Evolutionary conservation across 805 yeast genomes (phyloP), one percentile per base, ranked within the genome.

Genomic region (Metschnikowia santaceciliae): DNA sequence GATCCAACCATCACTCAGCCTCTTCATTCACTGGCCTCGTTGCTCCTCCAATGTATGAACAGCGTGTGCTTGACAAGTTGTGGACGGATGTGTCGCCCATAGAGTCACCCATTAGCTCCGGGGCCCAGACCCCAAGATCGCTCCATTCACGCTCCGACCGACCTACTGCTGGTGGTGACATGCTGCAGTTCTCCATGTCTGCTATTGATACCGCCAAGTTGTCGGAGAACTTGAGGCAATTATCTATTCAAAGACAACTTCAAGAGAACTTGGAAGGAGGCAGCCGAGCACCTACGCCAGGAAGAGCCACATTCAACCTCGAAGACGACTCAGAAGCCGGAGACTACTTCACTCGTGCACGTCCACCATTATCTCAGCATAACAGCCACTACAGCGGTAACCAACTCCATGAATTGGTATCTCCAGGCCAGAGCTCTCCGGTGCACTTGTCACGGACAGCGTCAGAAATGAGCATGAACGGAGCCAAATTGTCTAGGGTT

Each of bases 1-100:
- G 56, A 17, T 63, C 74, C 6, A 65, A 62, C 51, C 55, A 57
- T n/a, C 64, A 61, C 38, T 70, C 74, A 1, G 56, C 47, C 36
- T 60, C 71, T 4, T 65, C 72, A 22, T 63, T 70, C 47, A 66
- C 67, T 14, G 78, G 77, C 6, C 63, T 81, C 42, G 76, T 81
- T 71, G 94, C 96, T 0, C 97, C 97, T 2, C 96, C 97, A 26
- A 78, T 85, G 51, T 90, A 90, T 65, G 90, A 82, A 52, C 81
- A 78, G 49, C 96, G 88, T 65, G 80, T 89, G 35, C 88, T 86
- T 66, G 97, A 90, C 67, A 73, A 87, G 50, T 67, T 90, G 20
- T 90, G 88, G 88, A 77, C 80, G 34, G 91, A 84, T 51, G 74
- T 82, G 7, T 71, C 81, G 4, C 83, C 81, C 4, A 54, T 66